phyloP scores from a whole-genome alignment of 1,284 basidiomycete species.

The Exobasidium cylindrosporum region DNA sequence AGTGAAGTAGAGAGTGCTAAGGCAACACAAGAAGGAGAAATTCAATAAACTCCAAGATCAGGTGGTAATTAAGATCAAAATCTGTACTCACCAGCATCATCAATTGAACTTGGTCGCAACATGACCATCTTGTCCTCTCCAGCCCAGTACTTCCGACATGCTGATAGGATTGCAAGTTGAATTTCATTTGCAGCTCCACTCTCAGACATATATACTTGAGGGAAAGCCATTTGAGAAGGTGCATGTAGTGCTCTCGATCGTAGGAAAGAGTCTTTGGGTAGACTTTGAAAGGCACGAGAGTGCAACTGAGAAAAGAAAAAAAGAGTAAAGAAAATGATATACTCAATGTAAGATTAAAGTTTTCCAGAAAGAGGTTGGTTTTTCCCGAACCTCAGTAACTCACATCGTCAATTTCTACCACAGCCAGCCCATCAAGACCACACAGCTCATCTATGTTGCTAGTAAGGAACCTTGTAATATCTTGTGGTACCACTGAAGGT shows the following conservation, averaged over 20 bases:
- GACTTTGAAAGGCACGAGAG: background rate
- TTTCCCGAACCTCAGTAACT: no score
- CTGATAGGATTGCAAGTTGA: background rate
- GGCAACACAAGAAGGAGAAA: no score
- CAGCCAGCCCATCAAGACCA: background rate
- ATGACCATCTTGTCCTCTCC: background rate
- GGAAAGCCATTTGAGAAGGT: slow-evolving; percentile 8
- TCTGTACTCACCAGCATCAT: background rate
- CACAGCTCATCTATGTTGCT: background rate
- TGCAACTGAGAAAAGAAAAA: background rate
- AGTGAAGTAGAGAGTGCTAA: background rate
- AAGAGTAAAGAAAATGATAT: no score
- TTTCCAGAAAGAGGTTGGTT: no score
- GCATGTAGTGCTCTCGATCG: background rate
- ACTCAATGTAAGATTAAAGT: no score
- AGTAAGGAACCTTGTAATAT: background rate
- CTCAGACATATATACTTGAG: background rate
- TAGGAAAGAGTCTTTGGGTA: background rate
- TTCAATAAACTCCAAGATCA: no score
- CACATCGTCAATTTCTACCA: background rate
- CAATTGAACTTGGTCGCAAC: background rate
- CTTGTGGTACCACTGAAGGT: background rate
- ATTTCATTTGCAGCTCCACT: slow-evolving; percentile 1
- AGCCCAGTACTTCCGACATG: background rate
- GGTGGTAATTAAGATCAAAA: no score